phyloP scores from a whole-genome alignment of 805 yeast species.

The Blastobotrys chiropterorum region DNA sequence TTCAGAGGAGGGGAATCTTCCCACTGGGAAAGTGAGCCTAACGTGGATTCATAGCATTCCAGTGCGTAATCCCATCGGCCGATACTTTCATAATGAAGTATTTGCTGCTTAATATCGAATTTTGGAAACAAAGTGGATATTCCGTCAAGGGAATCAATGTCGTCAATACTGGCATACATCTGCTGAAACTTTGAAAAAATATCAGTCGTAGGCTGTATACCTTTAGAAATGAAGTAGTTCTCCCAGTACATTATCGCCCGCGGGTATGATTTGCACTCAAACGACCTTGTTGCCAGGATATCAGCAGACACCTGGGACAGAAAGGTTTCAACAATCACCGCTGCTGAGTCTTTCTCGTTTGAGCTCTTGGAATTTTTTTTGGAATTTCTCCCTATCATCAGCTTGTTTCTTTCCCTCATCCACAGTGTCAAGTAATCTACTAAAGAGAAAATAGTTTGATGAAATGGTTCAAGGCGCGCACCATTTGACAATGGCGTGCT shows the following conservation, averaged over 20 bases:
- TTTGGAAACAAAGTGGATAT: slow-evolving; percentile 59
- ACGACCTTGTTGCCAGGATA: slow-evolving; percentile 67
- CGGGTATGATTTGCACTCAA: slow-evolving; percentile 80
- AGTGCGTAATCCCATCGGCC: slow-evolving; percentile 85
- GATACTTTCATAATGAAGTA: slow-evolving; percentile 74
- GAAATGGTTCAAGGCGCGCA: slow-evolving; percentile 38
- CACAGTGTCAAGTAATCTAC: slow-evolving; percentile 82
- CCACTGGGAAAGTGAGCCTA: slow-evolving; percentile 35
- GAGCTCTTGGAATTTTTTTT: background rate
- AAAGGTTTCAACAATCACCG: slow-evolving; percentile 30
- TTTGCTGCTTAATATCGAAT: slow-evolving; percentile 63
- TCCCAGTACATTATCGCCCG: slow-evolving; percentile 83
- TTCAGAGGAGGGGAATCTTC: slow-evolving; percentile 12
- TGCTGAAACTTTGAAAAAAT: slow-evolving; percentile 42
- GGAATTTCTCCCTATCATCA: slow-evolving; percentile 10
- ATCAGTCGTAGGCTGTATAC: background rate
- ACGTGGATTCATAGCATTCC: slow-evolving; percentile 69
- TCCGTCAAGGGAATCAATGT: slow-evolving; percentile 86
- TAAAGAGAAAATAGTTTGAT: slow-evolving; percentile 67
- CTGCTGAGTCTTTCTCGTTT: slow-evolving; percentile 32
- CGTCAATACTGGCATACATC: slow-evolving; percentile 83
- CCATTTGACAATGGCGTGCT: background rate
- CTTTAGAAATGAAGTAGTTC: slow-evolving; percentile 49
- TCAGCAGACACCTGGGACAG: slow-evolving; percentile 56
- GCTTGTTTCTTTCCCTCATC: slow-evolving; percentile 32